phyloP scores from a whole-genome alignment of 345 rosid genomes.

The Turnera subulata region DNA sequence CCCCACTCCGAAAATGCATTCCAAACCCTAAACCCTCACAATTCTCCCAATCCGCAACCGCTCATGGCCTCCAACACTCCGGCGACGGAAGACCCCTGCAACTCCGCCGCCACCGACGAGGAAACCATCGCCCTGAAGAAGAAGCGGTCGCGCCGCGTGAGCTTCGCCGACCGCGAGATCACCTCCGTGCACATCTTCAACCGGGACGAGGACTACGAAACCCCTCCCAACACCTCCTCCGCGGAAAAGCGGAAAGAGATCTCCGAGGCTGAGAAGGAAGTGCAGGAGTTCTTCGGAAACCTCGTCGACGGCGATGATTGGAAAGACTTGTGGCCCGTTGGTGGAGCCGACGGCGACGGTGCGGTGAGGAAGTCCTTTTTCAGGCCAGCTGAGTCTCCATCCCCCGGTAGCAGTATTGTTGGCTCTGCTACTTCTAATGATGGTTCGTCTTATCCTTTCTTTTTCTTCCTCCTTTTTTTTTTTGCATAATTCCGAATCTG shows the following conservation, averaged over 20 bases:
- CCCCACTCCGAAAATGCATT: neutral
- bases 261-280: slow-evolving; percentile 32
- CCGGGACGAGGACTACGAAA: slow-evolving; percentile 87
- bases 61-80: slow-evolving; percentile 14
- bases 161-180: slow-evolving; percentile 92
- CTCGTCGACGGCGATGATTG: slow-evolving; percentile 57
- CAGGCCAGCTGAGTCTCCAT: slow-evolving; percentile 59
- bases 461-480: neutral
- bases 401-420: slow-evolving; percentile 57
- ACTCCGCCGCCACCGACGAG: slow-evolving; percentile 66
- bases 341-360: slow-evolving; percentile 33
- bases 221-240: slow-evolving; percentile 44
- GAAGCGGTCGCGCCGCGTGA: slow-evolving; percentile 86
- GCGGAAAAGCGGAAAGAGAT: slow-evolving; percentile 17
- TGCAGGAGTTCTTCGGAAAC: slow-evolving; percentile 48
- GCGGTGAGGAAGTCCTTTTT: slow-evolving; percentile 47
- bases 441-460: slow-evolving; percentile 34
- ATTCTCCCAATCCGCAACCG: neutral
- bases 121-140: slow-evolving; percentile 56
- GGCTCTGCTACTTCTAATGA: slow-evolving; percentile 77
- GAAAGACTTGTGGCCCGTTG: slow-evolving; percentile 18
- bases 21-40: slow-evolving; percentile 3
- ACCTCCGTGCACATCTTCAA: slow-evolving; percentile 87
- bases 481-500: neutral
- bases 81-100: slow-evolving; percentile 6